Evolutionary conservation across 805 yeast genomes (phyloP).

Genomic region (Tetrapisispora fleetii): DNA sequence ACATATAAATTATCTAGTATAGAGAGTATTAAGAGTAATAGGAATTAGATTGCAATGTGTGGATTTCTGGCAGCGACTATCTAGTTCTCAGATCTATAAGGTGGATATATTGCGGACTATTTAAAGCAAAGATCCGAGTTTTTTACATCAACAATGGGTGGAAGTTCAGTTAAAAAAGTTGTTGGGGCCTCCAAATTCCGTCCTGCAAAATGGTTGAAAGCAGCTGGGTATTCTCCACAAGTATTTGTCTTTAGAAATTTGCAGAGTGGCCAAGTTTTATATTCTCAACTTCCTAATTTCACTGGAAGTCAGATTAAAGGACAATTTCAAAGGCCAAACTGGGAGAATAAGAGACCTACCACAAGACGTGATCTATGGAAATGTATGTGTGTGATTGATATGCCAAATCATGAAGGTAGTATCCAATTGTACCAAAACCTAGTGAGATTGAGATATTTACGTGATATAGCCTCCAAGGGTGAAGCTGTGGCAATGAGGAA

Average conservation of each 20-base stretch:
- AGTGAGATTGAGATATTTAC: conserved; percentile 59
- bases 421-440: conserved; percentile 65
- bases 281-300: conserved; percentile 69
- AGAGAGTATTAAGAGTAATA: too few relatives aligned
- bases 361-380: conserved; percentile 85
- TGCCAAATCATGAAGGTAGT: conserved; percentile 51
- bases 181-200: conserved; percentile 36
- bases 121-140: too few relatives aligned
- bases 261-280: conserved; percentile 82
- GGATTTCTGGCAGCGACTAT: too few relatives aligned
- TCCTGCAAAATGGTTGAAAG: conserved; percentile 46
- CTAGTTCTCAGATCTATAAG: too few relatives aligned
- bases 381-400: conserved; percentile 74
- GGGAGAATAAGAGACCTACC: conserved; percentile 78
- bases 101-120: too few relatives aligned
- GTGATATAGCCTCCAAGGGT: conserved; percentile 53
- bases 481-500: conserved; percentile 61
- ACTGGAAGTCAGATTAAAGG: conserved; percentile 44
- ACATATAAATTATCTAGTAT: too few relatives aligned
- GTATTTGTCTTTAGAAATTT: conserved; percentile 75
- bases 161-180: background rate
- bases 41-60: too few relatives aligned
- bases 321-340: conserved; percentile 64
- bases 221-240: conserved; percentile 68
- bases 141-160: background rate